Evolutionary conservation across 1,284 basidiomycete species (phyloP).

Genomic region (Gastroboletus turbinatus): DNA sequence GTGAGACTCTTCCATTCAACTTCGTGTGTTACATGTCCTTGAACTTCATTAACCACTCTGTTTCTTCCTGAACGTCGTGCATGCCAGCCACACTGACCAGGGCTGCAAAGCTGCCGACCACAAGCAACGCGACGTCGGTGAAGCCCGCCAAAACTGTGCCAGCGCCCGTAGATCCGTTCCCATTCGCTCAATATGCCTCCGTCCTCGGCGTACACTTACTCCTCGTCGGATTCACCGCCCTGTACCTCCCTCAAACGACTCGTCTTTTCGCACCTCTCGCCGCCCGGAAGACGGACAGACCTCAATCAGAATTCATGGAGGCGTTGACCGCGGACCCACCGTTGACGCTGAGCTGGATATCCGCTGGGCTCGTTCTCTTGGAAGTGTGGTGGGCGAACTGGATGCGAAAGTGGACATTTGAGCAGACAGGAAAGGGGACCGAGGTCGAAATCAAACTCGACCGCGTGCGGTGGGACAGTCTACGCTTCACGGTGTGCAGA

Average conservation of each 20-base stretch:
- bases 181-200: conserved; percentile 62
- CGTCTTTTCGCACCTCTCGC: conserved; percentile 40
- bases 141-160: background rate
- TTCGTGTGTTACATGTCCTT: no score
- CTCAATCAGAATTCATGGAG: conserved; percentile 64
- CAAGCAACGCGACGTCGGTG: background rate
- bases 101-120: background rate
- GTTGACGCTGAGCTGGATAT: conserved; percentile 61
- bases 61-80: background rate
- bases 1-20: no score
- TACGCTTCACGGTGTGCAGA: conserved; percentile 30
- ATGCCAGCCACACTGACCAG: conserved; percentile 12
- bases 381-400: conserved; percentile 77
- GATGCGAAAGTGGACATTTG: conserved; percentile 55
- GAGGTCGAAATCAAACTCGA: conserved; percentile 43
- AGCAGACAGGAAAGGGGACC: conserved; percentile 28
- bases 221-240: conserved; percentile 62
- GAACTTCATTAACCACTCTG: no score
- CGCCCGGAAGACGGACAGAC: conserved; percentile 48
- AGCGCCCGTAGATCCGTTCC: conserved; percentile 30
- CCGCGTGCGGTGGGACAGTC: conserved; percentile 34
- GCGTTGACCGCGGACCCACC: conserved; percentile 64
- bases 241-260: conserved; percentile 66
- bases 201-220: conserved; percentile 70
- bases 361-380: conserved; percentile 54